phyloP scores from a whole-genome alignment of 805 yeast genomes.

The Hanseniaspora singularis region DNA sequence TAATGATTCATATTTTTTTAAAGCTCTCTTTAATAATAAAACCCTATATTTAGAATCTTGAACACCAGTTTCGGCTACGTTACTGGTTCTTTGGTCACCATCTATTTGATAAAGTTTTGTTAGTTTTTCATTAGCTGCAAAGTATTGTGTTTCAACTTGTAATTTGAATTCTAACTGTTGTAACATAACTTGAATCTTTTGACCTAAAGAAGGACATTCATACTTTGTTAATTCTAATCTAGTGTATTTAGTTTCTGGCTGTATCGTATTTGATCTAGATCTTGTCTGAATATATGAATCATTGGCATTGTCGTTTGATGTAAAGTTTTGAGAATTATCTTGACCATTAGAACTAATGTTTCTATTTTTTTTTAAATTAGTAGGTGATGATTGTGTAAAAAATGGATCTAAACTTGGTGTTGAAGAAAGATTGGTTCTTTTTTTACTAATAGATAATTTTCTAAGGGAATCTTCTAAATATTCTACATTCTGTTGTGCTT shows the following conservation, averaged over 20 bases:
- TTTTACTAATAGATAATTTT: constrained; percentile 34
- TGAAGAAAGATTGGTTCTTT: constrained; percentile 16
- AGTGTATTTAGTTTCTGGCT: constrained; percentile 36
- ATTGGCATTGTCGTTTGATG: constrained; percentile 16
- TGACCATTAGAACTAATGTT: background rate
- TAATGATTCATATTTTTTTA: constrained; percentile 82
- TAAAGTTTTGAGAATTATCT: background rate
- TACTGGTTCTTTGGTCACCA: constrained; percentile 75
- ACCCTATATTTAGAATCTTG: constrained; percentile 76
- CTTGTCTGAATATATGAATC: constrained; percentile 30
- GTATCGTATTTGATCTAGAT: constrained; percentile 24
- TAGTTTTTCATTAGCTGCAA: constrained; percentile 83
- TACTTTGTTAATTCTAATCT: constrained; percentile 74
- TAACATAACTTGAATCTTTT: constrained; percentile 86
- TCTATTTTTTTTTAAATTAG: constrained; percentile 1
- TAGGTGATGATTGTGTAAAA: constrained; percentile 11
- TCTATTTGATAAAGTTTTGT: constrained; percentile 76
- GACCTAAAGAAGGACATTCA: constrained; percentile 90
- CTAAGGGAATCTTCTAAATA: constrained; percentile 69
- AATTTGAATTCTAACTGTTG: constrained; percentile 89
- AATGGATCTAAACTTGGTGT: constrained; percentile 14
- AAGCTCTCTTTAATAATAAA: constrained; percentile 66
- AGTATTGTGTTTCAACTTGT: constrained; percentile 87
- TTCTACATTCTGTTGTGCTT: constrained; percentile 81
- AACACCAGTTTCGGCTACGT: constrained; percentile 81